Evolutionary conservation across 176 grass and related monocot species (phyloP), one percentile per base, ranked within the genome.

Genomic region (Triticum turgidum): DNA sequence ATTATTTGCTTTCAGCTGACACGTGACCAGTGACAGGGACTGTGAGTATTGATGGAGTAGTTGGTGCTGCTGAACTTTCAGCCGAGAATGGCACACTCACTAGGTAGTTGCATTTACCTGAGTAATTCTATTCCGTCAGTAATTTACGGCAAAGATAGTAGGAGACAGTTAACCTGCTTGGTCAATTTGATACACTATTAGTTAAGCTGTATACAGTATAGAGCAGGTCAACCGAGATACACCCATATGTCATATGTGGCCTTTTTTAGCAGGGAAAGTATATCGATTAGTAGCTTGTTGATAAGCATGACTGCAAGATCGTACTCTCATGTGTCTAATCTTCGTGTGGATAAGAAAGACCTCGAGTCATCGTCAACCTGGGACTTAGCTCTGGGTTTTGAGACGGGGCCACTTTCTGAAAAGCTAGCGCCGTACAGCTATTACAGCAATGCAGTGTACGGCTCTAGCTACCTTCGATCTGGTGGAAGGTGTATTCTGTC

Each of bases 1-100:
- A 65, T 65, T 73, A 30, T 45, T 83, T 83, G 73, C 73, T 83
- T 73, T 4, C 56, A 70, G 72, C 73, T 34, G 63, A 17, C 49
- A 52, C 49, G 49, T 17, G 49, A 77, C 21, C 47, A 2, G 72
- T 47, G 18, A 41, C 27, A 1, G 32, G 14, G 49, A 52, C 49
- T 52, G 38, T 18, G 29, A 38, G 52, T 79, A 65, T 89, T 89
- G 54, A 88, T 84, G 64, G 65, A 79, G 65, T n/a, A 52, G 21
- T 61, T 47, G 34, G 9, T 69, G 41, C 27, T 38, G 21, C 18
- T 13, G 52, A 22, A n/a, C 37, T 63, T 15, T 61, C 77, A 62
- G 56, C 56, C 15, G 3, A 63, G 77, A 63, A 79, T 22, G 58
- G 51, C 21, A 39, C 35, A 37, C 56, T 61, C 56, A 30, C 29